Conservation (phyloP, 371 early-diverging fungal species). For the Actinomortierella wolfii region DNA sequence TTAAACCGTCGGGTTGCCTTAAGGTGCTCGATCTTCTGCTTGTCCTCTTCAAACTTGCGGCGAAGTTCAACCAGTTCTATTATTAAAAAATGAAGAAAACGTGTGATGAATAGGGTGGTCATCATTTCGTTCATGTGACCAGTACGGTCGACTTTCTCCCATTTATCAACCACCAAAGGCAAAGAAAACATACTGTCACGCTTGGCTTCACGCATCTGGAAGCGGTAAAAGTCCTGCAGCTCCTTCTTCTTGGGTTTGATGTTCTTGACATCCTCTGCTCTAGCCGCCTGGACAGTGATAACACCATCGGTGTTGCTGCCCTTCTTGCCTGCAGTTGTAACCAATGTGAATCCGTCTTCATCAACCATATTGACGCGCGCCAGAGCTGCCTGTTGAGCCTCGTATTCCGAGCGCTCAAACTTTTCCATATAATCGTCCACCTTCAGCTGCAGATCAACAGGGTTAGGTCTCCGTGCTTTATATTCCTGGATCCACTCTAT, state of each 20-base stretch:
- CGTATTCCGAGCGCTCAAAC: constrained; percentile 83
- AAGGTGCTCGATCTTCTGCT: constrained; percentile 78
- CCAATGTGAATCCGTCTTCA: constrained; percentile 93
- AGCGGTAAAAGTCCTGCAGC: constrained; percentile 89
- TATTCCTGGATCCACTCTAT: constrained; percentile 61
- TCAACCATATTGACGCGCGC: constrained; percentile 81
- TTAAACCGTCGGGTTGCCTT: constrained; percentile 84
- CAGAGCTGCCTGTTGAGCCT: constrained; percentile 63
- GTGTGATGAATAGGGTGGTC: neutral
- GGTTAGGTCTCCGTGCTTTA: constrained; percentile 60
- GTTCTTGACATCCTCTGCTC: constrained; percentile 52
- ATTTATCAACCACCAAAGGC: constrained; percentile 4
- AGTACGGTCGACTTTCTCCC: neutral
- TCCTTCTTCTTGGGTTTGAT: constrained; percentile 71
- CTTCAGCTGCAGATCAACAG: constrained; percentile 56
- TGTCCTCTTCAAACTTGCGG: constrained; percentile 92
- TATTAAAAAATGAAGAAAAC: neutral
- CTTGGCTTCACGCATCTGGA: constrained; percentile 92
- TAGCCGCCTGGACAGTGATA: constrained; percentile 62
- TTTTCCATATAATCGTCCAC: constrained; percentile 78
- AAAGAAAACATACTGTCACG: constrained; percentile 68
- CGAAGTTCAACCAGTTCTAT: constrained; percentile 86
- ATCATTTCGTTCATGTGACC: neutral
- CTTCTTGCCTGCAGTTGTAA: constrained; percentile 69
- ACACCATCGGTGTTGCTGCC: constrained; percentile 64